Base-by-base conservation (phyloP, 2,329 filamentous ascomycete genomes). In the Bipolaris bicolor region DNA sequence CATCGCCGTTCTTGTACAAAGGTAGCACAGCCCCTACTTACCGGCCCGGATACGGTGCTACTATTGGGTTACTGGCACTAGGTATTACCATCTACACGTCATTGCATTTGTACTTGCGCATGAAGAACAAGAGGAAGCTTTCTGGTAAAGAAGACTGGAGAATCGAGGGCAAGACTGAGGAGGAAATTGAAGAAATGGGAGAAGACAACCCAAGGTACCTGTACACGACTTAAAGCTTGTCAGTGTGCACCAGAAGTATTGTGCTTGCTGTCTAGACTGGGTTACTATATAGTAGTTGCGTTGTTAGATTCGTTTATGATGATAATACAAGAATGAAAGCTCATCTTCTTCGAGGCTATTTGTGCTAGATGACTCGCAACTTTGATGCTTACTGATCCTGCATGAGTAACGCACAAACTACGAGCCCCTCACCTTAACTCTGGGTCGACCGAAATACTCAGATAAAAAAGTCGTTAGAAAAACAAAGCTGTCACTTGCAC, bases 121-220 rank as follows among this genome's bases (percentile, higher is more conserved):
- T 49, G 31, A 55, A 61, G 48, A 70, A 70, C 39, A 61, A 61
- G 49, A 64, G 60, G 34, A 70, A 70, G 58, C 54, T 66, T 4
- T 54, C 58, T 11, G 68, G 67, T 0, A 62, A 63, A 36, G 66
- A 67, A 22, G 64, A 70, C 34, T 67, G 63, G 56, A 62, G 63
- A 48, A 62, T 69, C 10, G 67, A 71, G 26, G 66, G 67, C 3
- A 58, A 65, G 55, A 63, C 64, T 9, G 66, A 69, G 40, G 64
- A 66, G 24, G 64, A 70, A 47, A 63, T 65, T 50, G 57, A 52
- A 3, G 68, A 70, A 45, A 54, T 70, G 57, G 66, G 68, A 7
- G 68, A 71, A 57, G 55, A 68, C 39, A 71, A 70, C 41, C 66
- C 67, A 7, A 59, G 62, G 18, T 70, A 66, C 24, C 29, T 68